Evolutionary conservation across 192 early-diverging fungal species (phyloP).

Genomic region (Dissophora ornata): DNA sequence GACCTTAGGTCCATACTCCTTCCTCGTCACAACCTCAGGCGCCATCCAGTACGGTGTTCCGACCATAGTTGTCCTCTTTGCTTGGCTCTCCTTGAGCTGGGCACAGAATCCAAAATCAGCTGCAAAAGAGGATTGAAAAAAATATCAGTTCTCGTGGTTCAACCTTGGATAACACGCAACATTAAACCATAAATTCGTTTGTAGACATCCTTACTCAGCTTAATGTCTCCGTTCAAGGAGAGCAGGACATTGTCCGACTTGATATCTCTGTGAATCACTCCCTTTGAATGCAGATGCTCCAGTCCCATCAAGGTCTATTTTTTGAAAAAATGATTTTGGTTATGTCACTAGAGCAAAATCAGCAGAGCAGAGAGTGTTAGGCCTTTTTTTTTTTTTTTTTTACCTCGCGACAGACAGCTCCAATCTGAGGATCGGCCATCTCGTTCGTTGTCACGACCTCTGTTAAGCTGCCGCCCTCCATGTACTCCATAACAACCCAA

Average conservation of each 20-base stretch:
- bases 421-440: constrained; percentile 86
- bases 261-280: constrained; percentile 89
- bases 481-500: constrained; percentile 94
- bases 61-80: constrained; percentile 83
- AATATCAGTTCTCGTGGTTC: neutral
- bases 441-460: constrained; percentile 82
- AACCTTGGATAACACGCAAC: neutral
- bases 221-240: constrained; percentile 73
- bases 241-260: constrained; percentile 88
- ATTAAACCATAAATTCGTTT: constrained; percentile 4
- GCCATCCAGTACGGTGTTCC: constrained; percentile 99
- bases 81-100: constrained; percentile 71
- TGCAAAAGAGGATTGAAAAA: constrained; percentile 21
- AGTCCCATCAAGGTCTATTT: constrained; percentile 77
- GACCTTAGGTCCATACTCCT: constrained; percentile 92
- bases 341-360: too few relatives aligned
- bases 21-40: constrained; percentile 93
- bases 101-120: constrained; percentile 93
- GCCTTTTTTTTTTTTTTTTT: constrained; percentile 5
- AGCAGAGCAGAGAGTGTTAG: neutral
- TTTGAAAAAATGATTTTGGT: too few relatives aligned
- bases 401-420: constrained; percentile 79
- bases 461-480: constrained; percentile 90
- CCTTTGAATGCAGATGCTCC: constrained; percentile 75
- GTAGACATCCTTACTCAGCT: constrained; percentile 65